Conservation (phyloP, 2,329 filamentous ascomycete genomes). For the Leptographium flavum region DNA sequence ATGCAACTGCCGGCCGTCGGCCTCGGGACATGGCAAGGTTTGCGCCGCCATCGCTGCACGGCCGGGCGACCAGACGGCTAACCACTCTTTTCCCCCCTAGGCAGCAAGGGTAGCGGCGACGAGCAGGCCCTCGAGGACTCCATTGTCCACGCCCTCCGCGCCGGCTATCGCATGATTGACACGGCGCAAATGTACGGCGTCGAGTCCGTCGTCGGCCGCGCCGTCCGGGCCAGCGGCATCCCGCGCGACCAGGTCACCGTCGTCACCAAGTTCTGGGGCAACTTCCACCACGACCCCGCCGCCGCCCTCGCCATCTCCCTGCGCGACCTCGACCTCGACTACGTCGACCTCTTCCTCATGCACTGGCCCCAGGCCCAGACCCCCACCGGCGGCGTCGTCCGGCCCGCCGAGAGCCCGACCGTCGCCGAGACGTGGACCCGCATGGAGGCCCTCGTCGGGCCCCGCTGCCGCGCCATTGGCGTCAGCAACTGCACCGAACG, state of each 20-base stretch:
- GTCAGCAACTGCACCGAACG: conserved; percentile 46
- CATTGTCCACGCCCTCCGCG: conserved; percentile 6
- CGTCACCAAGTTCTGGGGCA: conserved; percentile 42
- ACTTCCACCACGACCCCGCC: conserved; percentile 47
- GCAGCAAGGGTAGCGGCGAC: background rate
- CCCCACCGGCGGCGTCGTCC: conserved; percentile 12
- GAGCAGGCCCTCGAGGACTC: background rate
- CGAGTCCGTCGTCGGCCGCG: conserved; percentile 50
- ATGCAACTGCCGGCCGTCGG: background rate
- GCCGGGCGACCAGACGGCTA: background rate
- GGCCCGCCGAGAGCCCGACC: conserved; percentile 21
- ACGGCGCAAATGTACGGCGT: conserved; percentile 46
- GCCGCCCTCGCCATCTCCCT: conserved; percentile 42
- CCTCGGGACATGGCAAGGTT: conserved; percentile 7
- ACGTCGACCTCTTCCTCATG: conserved; percentile 51
- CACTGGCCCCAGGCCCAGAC: conserved; percentile 32
- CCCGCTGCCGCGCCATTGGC: conserved; percentile 42
- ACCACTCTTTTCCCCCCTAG: too few relatives aligned
- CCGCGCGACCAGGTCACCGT: conserved; percentile 51
- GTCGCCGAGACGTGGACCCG: conserved; percentile 30
- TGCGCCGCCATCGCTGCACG: too few relatives aligned
- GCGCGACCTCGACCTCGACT: conserved; percentile 42
- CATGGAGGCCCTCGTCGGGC: conserved; percentile 37
- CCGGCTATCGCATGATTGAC: conserved; percentile 36
- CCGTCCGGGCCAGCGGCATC: conserved; percentile 40